Percentiles rank a stretch among this genome's conserved stretches.
phyloP scores from a whole-genome alignment of 2,329 filamentous ascomycete species.

The Blumeriella jaapii region DNA sequence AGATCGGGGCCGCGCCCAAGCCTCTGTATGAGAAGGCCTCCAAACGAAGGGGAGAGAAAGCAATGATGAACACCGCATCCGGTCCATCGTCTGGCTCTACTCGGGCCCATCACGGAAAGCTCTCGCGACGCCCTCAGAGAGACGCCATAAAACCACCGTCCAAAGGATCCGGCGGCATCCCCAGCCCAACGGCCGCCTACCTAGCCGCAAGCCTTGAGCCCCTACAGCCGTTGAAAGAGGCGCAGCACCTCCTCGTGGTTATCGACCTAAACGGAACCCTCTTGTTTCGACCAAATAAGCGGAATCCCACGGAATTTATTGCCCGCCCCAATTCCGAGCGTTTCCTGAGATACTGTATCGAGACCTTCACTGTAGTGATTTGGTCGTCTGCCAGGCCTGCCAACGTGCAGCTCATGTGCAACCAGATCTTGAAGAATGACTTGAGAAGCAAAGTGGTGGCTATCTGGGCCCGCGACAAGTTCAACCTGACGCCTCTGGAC shows the following conservation, averaged over 20 bases:
- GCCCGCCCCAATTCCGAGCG: slow-evolving; percentile 53
- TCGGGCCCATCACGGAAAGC: too few relatives aligned
- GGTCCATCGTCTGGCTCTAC: too few relatives aligned
- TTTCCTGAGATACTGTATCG: slow-evolving; percentile 66
- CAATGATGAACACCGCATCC: too few relatives aligned
- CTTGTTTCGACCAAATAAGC: slow-evolving; percentile 53
- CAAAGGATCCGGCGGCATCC: slow-evolving; percentile 31
- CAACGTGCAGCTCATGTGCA: slow-evolving; percentile 61
- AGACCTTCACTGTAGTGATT: slow-evolving; percentile 68
- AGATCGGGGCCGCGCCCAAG: too few relatives aligned
- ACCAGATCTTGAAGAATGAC: slow-evolving; percentile 45
- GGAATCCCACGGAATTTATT: slow-evolving; percentile 41
- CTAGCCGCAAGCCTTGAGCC: slow-evolving; percentile 39
- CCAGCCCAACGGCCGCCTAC: slow-evolving; percentile 49
- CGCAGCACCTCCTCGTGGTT: slow-evolving; percentile 64
- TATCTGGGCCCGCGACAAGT: slow-evolving; percentile 67
- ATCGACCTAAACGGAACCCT: slow-evolving; percentile 92
- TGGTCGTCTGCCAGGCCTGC: slow-evolving; percentile 76
- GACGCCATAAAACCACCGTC: slow-evolving; percentile 16
- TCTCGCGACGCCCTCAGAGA: too few relatives aligned
- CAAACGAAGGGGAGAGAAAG: too few relatives aligned
- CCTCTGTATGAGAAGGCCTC: too few relatives aligned
- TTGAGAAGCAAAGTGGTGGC: slow-evolving; percentile 49
- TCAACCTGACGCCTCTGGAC: slow-evolving; percentile 53
- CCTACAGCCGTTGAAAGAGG: slow-evolving; percentile 32